Evolutionary conservation across 495 filamentous ascomycete species (phyloP), one percentile per base, ranked within the genome.

Genomic region (Tirmania nivea): DNA sequence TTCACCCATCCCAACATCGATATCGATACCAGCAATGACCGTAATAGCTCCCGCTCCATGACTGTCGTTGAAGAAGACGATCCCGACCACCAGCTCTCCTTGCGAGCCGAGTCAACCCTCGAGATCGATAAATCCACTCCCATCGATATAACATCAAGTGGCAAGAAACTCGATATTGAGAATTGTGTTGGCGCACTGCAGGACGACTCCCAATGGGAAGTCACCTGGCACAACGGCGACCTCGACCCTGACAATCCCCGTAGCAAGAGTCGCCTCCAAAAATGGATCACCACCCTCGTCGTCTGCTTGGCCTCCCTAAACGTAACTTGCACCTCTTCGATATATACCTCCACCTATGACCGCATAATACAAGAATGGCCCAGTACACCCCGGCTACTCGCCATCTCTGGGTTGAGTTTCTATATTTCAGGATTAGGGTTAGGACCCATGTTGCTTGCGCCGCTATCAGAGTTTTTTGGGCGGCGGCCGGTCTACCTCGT

Each of bases 271-370:
- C 71, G 64, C n/a, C 61, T 67, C 17, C 70, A 75, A 45, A 84
- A 83, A 57, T 95, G 90, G 89, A 34, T 80, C n/a, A 78, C 90
- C 53, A 76, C 83, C 8, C 56, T 73, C 20, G 81, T 94, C 57
- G 72, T 85, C 10, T 78, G 77, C 9, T 60, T 77, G 52, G 81
- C 81, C 1, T 82, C 81, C 11, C 69, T 92, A 50, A 88, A 84
- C 66, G 88, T 94, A 50, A 95, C 89, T 7, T 89, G 84, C 65
- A 76, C 85, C 2, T 89, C 83, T 19, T 88, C 86, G 1, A 78
- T 93, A 61, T 95, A 97, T 63, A 89, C 86, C 2, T 76, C 76
- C 9, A 92, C 83, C 0, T 96, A 95, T 66, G 62, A 37, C n/a
- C 87, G 94, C 65, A 72, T 94, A 61, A 81, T 77, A 52, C 64